Percentiles rank a stretch among this genome's conserved stretches.
phyloP scores from a whole-genome alignment of 169 alveolate genomes.

The Cryptosporidium tyzzeri region DNA sequence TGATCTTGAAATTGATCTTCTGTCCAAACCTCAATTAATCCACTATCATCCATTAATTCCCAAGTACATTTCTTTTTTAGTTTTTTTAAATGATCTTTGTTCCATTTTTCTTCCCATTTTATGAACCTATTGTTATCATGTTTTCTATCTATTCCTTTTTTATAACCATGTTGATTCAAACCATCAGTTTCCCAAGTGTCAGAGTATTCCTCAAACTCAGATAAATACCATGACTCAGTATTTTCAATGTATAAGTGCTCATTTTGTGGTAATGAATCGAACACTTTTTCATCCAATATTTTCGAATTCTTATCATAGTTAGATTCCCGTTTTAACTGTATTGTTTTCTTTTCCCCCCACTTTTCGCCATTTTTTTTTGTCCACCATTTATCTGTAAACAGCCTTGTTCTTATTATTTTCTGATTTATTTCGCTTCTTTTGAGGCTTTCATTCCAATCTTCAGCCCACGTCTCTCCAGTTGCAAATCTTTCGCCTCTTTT shows the following conservation, averaged over 20 bases:
- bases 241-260: constrained; percentile 19
- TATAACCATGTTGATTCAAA: constrained; percentile 8
- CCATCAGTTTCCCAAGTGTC: constrained; percentile 62
- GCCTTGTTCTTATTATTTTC: constrained; percentile 5
- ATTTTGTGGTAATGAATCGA: not conserved
- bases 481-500: constrained; percentile 47
- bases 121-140: not conserved
- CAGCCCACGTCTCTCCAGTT: constrained; percentile 45
- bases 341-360: constrained; percentile 67
- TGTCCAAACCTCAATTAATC: constrained; percentile 58
- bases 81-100: not conserved
- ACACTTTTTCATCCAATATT: not conserved
- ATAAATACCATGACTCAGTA: constrained; percentile 24
- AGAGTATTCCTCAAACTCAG: constrained; percentile 30
- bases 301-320: not conserved
- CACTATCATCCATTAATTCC: constrained; percentile 25
- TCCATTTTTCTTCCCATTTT: constrained; percentile 67
- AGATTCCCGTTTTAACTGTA: not conserved
- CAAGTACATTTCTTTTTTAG: constrained; percentile 23
- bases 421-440: not conserved
- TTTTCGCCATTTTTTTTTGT: constrained; percentile 45
- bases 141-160: constrained; percentile 30
- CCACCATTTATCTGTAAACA: constrained; percentile 48
- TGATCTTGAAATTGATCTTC: constrained; percentile 25
- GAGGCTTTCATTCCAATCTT: constrained; percentile 58